Evolutionary conservation across 2,329 filamentous ascomycete species (phyloP), one percentile per base, ranked within the genome.

Genomic region (Ramularia endophylla): DNA sequence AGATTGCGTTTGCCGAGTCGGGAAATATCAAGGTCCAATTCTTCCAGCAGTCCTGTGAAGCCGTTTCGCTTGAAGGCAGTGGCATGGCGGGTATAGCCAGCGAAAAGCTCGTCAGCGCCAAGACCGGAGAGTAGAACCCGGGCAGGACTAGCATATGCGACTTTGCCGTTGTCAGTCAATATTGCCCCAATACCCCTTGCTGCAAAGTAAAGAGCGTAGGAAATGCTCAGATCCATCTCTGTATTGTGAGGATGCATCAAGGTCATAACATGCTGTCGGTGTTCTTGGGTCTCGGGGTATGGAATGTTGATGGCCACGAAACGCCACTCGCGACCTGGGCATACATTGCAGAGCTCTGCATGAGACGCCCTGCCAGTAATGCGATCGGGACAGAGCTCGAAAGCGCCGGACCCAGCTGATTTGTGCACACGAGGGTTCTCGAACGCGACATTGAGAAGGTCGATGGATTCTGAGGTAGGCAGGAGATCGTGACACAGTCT

Each of bases 191-290:
- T 51, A 1, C 88, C 90, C 28, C 87, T 77, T 0, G 90, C 82
- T 5, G 92, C 88, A 67, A 98, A 98, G 63, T 95, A 97, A n/a
- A 98, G 72, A 0, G 92, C 92, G 54, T 78, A 83, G 0, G 86
- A 85, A 54, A 98, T 98, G 3, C 92, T 98, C 1, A 98, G 72
- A 57, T 98, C 92, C 92, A 98, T 98, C 65, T 98, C 92, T 0
- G 92, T 98, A 52, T 95, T 90, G 64, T 98, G 92, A 0, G 92
- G 92, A 53, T 84, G 74, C 62, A 98, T 95, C 13, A 98, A 71
- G 2, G 78, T 74, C 27, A 89, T 75, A 15, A 98, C 77, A 18
- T 73, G 74, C 3, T 73, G 57, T 47, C 86, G 79, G 55, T 94
- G 85, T 2, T 73, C 71, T 31, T 81, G 60, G 0, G 82, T 85